Percentiles rank a stretch among this genome's conserved stretches.
Evolutionary conservation across 371 early-diverging fungal species (phyloP).

Genomic region (Circinella umbellata): DNA sequence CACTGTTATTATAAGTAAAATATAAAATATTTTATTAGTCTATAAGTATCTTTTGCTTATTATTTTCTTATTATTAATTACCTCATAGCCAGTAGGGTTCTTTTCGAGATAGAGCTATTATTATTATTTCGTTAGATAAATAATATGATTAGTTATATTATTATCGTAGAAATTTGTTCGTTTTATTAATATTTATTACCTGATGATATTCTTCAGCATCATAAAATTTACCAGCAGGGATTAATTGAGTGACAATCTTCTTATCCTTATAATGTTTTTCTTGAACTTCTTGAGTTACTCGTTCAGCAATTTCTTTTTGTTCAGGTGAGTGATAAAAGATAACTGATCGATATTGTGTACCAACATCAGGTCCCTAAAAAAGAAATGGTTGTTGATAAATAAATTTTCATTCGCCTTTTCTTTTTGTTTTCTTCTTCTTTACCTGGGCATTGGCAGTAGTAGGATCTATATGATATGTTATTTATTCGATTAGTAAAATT

Average conservation of each 20-base stretch:
- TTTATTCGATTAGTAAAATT: not conserved
- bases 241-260: slow-evolving; percentile 79
- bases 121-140: not conserved
- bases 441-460: slow-evolving; percentile 31
- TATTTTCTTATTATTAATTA: slow-evolving; percentile 12
- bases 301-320: slow-evolving; percentile 76
- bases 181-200: slow-evolving; percentile 17
- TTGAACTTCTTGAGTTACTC: slow-evolving; percentile 63
- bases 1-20: slow-evolving; percentile 7
- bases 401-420: slow-evolving; percentile 7
- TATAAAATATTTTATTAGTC: too few species aligned
- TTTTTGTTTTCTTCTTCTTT: not conserved
- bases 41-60: not conserved
- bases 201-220: slow-evolving; percentile 93
- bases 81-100: slow-evolving; percentile 47
- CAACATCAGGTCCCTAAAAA: slow-evolving; percentile 42
- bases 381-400: slow-evolving; percentile 25
- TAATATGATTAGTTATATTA: not conserved
- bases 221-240: slow-evolving; percentile 77
- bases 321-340: slow-evolving; percentile 79
- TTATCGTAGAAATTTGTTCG: too few species aligned
- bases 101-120: slow-evolving; percentile 40
- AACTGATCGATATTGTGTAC: slow-evolving; percentile 86
- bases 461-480: slow-evolving; percentile 26
- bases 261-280: slow-evolving; percentile 57